Base-by-base conservation (phyloP, 75 land plant genomes). In the Cupressus sempervirens region DNA sequence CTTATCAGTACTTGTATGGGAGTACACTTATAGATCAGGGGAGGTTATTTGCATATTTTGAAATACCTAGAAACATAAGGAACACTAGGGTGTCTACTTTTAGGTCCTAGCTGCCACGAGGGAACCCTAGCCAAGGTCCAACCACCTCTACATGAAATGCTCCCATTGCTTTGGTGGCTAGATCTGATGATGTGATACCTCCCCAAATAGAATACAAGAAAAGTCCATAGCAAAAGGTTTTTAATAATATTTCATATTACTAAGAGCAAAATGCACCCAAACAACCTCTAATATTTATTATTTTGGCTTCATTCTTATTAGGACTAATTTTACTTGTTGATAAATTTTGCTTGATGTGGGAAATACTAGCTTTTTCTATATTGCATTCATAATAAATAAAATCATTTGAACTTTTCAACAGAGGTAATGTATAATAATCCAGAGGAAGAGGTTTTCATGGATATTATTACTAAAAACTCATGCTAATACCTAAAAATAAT, bases 11-110 rank as follows among this genome's bases (percentile, higher is more conserved):
- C 12, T 48, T 48, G 35, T 40, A 52, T 35, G 36, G 26, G 4
- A 8, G 83, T 50, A 53, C 40, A 82, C 5, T 50, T 14, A 30
- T 9, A 85, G 82, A 30, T 32, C 12, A 4, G 11, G 58, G 35
- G 18, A 32, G 41, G n/a, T 43, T n/a, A 23, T 10, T 32, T 80
- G 40, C 14, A 80, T 43, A 23, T 82, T 81, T n/a, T 13, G 46
- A 87, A 45, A 85, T 85, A 98, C 99, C 99, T 80, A 99, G 99
- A 74, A 98, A 98, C 74, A 98, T 98, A 96, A 3, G 99, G 99
- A 76, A 95, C 89, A 26, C 93, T 94, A 56, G 99, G 98, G 85
- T 98, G 99, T 84, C 94, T 89, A 86, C 97, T 98, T 88, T 94
- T 99, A 76, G 92, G 93, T 82, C 96, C 99, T 52, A 98, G 92